Conservation (phyloP, 169 alveolate species). For the Plasmodium sp. region DNA sequence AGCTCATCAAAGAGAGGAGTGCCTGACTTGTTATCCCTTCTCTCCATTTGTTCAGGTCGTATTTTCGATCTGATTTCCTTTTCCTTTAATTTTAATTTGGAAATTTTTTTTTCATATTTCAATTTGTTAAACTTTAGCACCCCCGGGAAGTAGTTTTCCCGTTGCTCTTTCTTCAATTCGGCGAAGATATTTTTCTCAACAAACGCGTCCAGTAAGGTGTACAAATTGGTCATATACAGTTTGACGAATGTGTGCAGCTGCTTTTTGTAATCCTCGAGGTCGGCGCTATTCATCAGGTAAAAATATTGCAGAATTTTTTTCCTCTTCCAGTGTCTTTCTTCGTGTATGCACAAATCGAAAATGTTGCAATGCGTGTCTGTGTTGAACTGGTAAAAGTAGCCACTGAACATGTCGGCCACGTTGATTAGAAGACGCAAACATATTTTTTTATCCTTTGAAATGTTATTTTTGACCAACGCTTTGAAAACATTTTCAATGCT, state of each 20-base stretch:
- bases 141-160: slow-evolving; percentile 62
- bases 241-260: slow-evolving; percentile 16
- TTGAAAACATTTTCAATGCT: slow-evolving; percentile 46
- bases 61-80: slow-evolving; percentile 29
- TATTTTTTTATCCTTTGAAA: slow-evolving; percentile 47
- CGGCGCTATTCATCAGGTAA: slow-evolving; percentile 20
- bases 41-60: background rate
- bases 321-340: slow-evolving; percentile 62
- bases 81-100: slow-evolving; percentile 26
- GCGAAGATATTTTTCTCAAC: slow-evolving; percentile 39
- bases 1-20: background rate
- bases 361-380: background rate
- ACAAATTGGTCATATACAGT: slow-evolving; percentile 5
- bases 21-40: background rate
- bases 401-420: slow-evolving; percentile 66
- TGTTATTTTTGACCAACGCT: slow-evolving; percentile 39
- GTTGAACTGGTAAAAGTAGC: slow-evolving; percentile 46
- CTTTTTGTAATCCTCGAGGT: slow-evolving; percentile 34
- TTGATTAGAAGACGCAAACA: slow-evolving; percentile 66
- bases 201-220: slow-evolving; percentile 10
- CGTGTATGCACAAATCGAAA: slow-evolving; percentile 32
- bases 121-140: slow-evolving; percentile 53
- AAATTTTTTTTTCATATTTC: slow-evolving; percentile 51
- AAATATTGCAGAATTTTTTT: slow-evolving; percentile 46
- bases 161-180: slow-evolving; percentile 54